phyloP scores from a whole-genome alignment of 345 rosid genomes.

The Kandelia obovata region DNA sequence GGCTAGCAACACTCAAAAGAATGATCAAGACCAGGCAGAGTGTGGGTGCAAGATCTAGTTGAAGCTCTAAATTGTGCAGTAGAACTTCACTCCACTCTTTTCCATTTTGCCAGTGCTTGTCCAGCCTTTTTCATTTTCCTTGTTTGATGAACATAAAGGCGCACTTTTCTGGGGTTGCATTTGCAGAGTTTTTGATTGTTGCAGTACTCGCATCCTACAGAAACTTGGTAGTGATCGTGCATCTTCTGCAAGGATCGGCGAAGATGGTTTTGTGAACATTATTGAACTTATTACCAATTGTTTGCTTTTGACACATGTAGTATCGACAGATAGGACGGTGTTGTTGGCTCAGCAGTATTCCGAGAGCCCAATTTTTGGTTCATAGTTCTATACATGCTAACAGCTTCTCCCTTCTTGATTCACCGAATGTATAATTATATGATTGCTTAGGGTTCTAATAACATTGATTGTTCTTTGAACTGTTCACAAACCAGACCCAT shows the following conservation, averaged over 20 bases:
- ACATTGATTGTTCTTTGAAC: no score
- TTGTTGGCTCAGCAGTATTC: slow-evolving; percentile 7
- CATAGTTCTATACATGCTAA: not conserved
- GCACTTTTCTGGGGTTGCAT: slow-evolving; percentile 11
- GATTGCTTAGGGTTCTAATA: not conserved
- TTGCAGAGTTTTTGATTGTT: slow-evolving; percentile 15
- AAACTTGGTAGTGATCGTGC: slow-evolving; percentile 9
- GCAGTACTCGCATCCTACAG: slow-evolving; percentile 13
- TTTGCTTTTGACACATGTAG: slow-evolving; percentile 26
- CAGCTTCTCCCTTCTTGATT: not conserved
- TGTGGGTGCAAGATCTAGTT: slow-evolving; percentile 49
- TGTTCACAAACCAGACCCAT: no score
- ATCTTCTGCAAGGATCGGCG: slow-evolving; percentile 18
- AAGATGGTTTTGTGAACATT: slow-evolving; percentile 25
- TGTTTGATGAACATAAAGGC: slow-evolving; percentile 25
- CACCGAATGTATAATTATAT: not conserved
- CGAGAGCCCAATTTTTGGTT: slow-evolving; percentile 9
- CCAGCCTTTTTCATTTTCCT: slow-evolving; percentile 7
- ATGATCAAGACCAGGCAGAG: slow-evolving; percentile 90
- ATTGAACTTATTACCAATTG: slow-evolving; percentile 1
- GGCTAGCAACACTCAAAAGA: slow-evolving; percentile 87
- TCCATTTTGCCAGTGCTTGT: slow-evolving; percentile 9
- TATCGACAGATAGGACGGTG: slow-evolving; percentile 23
- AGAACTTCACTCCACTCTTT: slow-evolving; percentile 4
- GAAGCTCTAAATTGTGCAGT: slow-evolving; percentile 10